Percentiles rank a stretch among this genome's conserved stretches.
phyloP scores from a whole-genome alignment of 495 filamentous ascomycete genomes.

The Hyaloscypha hepaticicola region DNA sequence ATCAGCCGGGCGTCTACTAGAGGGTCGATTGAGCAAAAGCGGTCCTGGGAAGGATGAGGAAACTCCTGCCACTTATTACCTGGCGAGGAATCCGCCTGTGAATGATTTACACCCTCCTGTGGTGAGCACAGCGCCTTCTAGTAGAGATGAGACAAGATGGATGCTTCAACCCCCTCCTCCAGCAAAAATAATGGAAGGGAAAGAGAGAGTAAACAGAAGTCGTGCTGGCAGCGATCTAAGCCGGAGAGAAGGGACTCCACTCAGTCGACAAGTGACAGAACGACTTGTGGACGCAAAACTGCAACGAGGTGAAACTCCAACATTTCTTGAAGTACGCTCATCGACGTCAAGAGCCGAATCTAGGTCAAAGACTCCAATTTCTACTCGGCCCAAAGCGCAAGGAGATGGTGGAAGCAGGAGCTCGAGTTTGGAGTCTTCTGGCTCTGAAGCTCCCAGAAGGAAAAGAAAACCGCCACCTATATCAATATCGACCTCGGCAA shows the following conservation, averaged over 20 bases:
- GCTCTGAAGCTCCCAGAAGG: conserved; percentile 11
- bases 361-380: conserved; percentile 9
- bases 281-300: conserved; percentile 35
- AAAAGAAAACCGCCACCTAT: conserved; percentile 26
- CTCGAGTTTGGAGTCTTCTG: conserved; percentile 17
- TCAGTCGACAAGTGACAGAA: conserved; percentile 42
- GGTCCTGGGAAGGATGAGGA: conserved; percentile 43
- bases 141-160: conserved; percentile 72
- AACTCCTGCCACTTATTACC: conserved; percentile 51
- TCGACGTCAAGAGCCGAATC: conserved; percentile 11
- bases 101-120: conserved; percentile 87
- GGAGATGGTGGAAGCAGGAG: conserved; percentile 23
- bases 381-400: conserved; percentile 2
- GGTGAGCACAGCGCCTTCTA: conserved; percentile 68
- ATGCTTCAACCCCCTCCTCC: conserved; percentile 88
- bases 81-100: conserved; percentile 72
- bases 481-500: conserved; percentile 14
- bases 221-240: conserved; percentile 46
- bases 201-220: conserved; percentile 57
- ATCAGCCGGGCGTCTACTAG: conserved; percentile 40
- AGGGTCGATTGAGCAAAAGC: conserved; percentile 53
- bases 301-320: conserved; percentile 29
- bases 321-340: conserved; percentile 14
- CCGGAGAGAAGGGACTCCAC: conserved; percentile 28
- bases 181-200: conserved; percentile 84